Evolutionary conservation across 1,284 basidiomycete genomes (phyloP), one percentile per base, ranked within the genome.

Genomic region (Trichosporon asahii): DNA sequence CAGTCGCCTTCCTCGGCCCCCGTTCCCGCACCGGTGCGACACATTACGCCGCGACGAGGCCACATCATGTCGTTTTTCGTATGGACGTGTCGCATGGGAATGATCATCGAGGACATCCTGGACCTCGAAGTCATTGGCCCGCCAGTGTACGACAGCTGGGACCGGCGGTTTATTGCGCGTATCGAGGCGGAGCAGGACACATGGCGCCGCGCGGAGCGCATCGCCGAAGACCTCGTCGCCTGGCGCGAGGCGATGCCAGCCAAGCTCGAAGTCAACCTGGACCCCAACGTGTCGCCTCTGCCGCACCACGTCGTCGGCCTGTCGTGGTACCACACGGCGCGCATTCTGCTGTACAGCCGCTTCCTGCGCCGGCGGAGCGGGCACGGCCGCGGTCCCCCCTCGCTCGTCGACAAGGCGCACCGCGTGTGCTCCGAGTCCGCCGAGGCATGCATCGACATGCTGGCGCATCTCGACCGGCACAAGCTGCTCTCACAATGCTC

Each of bases 101-200:
- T 79, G 74, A 75, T 83, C 33, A 78, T 83, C 14, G 81, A 83
- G 66, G 74, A 79, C 53, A 78, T 82, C 15, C 68, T 83, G 29
- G 77, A 82, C 49, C 72, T 82, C 9, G 79, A 82, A 27, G 53
- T 70, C n/a, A 73, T 72, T 6, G 74, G 74, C 9, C 76, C 78
- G 25, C 70, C 75, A 0, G 23, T 66, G 1, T 27, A n/a, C 21
- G 63, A 67, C 12, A 40, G 40, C n/a, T 72, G 70, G 73, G 73
- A 74, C 68, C 61, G 68, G 65, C 65, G 65, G 37, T 72, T 68
- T 21, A 31, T 57, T 9, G 18, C 67, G 14, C 21, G 33, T 11
- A 49, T 70, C 11, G 31, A 67, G 3, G 68, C 65, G 1, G 61
- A 69, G 14, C 67, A 66, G 46, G 68, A 69, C n/a, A 46, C n/a